Evolutionary conservation across 164 flowering plant genomes (phyloP).

Genomic region (Vitis rupestris): DNA sequence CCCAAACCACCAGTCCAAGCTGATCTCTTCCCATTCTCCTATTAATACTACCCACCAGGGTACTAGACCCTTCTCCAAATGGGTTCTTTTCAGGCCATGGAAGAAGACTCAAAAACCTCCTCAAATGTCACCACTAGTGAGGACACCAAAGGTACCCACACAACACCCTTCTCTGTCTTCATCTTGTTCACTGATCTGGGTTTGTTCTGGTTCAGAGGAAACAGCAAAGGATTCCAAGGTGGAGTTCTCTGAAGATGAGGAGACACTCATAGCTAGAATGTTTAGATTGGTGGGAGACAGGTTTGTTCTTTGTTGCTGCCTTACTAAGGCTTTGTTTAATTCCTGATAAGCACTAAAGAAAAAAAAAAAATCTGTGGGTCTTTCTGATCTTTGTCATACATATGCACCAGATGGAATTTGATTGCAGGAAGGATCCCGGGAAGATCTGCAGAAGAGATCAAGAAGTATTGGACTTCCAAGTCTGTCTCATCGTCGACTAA

Average conservation of each 20-base stretch:
- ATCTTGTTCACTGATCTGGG: neutral
- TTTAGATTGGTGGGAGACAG: slow-evolving; percentile 13
- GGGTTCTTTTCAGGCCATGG: no score
- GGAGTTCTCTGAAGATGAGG: slow-evolving; percentile 16
- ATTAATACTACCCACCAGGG: no score
- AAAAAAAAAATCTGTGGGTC: no score
- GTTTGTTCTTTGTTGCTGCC: neutral
- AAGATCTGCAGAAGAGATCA: slow-evolving; percentile 36
- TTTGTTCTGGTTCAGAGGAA: slow-evolving; percentile 3
- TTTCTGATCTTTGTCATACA: neutral
- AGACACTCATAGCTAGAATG: slow-evolving; percentile 15
- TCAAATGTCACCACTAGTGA: neutral
- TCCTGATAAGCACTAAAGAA: neutral
- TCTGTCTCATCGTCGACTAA: slow-evolving; percentile 11
- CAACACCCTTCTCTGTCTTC: neutral
- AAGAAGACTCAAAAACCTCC: neutral
- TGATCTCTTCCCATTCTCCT: no score
- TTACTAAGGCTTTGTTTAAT: no score
- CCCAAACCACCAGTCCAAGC: no score
- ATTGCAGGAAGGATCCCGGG: slow-evolving; percentile 50
- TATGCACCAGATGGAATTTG: slow-evolving; percentile 30
- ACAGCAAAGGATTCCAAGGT: neutral
- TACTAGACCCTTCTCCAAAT: no score
- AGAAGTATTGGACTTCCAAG: slow-evolving; percentile 35
- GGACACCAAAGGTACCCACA: slow-evolving; percentile 5